These are phyloP conservation scores for Ogataea salicorniae DNA, from an alignment of 805 yeast species.

Conservation along the genomic window DNA sequence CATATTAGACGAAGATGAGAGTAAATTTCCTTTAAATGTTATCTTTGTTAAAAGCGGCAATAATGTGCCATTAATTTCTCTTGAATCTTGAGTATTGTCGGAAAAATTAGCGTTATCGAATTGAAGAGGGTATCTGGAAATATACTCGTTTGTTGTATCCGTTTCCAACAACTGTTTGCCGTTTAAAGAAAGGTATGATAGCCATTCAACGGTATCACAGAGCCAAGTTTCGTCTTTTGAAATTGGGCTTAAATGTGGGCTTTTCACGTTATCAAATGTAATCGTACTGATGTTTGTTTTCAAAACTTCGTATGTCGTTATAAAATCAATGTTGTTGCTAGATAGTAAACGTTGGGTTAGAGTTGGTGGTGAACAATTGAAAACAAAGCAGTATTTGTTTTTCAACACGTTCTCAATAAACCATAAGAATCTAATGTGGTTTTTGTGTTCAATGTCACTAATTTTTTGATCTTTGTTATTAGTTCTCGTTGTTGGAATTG, in stretches of 20 bases:
- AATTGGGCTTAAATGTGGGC: conserved; percentile 16
- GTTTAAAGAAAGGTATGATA: conserved; percentile 22
- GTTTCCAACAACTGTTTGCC: conserved; percentile 22
- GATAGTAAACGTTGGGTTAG: too few relatives aligned
- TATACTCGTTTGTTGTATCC: conserved; percentile 18
- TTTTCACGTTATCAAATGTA: conserved; percentile 9
- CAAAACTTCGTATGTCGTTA: not conserved
- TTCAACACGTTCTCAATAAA: conserved; percentile 22
- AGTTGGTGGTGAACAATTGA: too few relatives aligned
- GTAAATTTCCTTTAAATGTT: conserved; percentile 15
- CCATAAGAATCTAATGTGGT: conserved; percentile 28
- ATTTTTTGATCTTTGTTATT: too few relatives aligned
- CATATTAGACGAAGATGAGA: conserved; percentile 5
- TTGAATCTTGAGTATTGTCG: too few relatives aligned
- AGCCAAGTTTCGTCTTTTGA: conserved; percentile 19
- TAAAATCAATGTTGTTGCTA: not conserved
- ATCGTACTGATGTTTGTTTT: not conserved
- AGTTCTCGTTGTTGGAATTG: too few relatives aligned
- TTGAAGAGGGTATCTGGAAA: conserved; percentile 21
- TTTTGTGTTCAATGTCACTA: conserved; percentile 10
- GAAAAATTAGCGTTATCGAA: conserved; percentile 3
- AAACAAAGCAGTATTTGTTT: not conserved
- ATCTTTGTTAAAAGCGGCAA: not conserved
- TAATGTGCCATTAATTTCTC: too few relatives aligned
- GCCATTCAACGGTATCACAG: conserved; percentile 26